phyloP scores from a whole-genome alignment of 805 yeast genomes.

The Sungouiella thailandica region DNA sequence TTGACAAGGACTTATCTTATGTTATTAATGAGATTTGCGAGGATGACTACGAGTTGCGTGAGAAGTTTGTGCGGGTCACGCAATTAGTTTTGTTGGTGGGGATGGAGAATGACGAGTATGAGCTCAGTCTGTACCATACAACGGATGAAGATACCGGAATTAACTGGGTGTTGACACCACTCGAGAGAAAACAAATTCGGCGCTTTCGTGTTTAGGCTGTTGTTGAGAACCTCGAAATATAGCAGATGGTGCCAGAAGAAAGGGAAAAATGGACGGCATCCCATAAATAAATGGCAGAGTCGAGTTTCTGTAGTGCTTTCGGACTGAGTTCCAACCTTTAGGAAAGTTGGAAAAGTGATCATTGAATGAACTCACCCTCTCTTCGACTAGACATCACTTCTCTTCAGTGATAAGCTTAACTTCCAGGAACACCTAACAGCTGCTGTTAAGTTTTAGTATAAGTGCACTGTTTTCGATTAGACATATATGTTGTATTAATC shows the following conservation, averaged over 20 bases:
- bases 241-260: background rate
- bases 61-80: constrained; percentile 72
- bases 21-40: constrained; percentile 72
- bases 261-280: background rate
- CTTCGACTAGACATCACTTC: no score
- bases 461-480: no score
- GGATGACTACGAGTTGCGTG: constrained; percentile 67
- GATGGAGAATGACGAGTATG: constrained; percentile 61
- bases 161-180: constrained; percentile 74
- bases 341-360: no score
- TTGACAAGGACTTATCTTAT: constrained; percentile 76
- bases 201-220: constrained; percentile 48
- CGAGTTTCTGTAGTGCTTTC: no score
- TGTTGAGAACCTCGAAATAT: no score
- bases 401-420: no score
- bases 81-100: constrained; percentile 81
- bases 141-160: constrained; percentile 25
- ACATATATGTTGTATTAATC: no score
- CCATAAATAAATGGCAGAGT: no score
- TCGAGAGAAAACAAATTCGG: constrained; percentile 64
- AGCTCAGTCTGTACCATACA: constrained; percentile 25
- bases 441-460: no score
- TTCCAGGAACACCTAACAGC: no score
- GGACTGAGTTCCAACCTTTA: no score
- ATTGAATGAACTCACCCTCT: no score